Base-by-base conservation (phyloP, 2,329 filamentous ascomycete species). In the Beauveria bassiana region DNA sequence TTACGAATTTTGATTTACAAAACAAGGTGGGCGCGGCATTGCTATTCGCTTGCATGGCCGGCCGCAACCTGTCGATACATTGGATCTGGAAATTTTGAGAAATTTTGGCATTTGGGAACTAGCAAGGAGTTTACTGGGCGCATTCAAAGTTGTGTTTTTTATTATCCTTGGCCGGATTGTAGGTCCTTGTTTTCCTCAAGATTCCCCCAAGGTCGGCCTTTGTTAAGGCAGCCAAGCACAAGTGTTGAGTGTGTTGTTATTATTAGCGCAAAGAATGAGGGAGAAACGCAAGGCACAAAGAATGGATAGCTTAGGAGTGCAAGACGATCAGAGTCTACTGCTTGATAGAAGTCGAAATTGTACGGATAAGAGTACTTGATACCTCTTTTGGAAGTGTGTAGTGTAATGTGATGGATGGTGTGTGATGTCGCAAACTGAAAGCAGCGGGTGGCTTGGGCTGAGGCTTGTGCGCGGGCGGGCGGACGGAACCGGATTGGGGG, bases 51-150 rank as follows among this genome's bases (percentile, higher is more conserved):
- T 20, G 31, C 18, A 4, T 22, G 3, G 20, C 28, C 3, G n/a
- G n/a, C 18, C 8, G 28, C 20, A 3, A 28, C 16, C 28, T 24
- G 28, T 47, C 28, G 28, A 24, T 20, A 26, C 18, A 14, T 58
- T 49, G 9, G 26, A 12, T n/a, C 22, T 42, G 52, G 40, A 55
- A 3, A 12, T 24, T 28, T n/a, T 38, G 24, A 50, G 54, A 20
- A n/a, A 43, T 59, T 28, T 22, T 59, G 1, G 61, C 26, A 59
- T 8, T n/a, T 34, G 31, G 34, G 46, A 31, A 42, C 1, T 42
- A 59, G 46, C 56, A 59, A 59, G 56, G 56, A 28, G 56, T 59
- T 51, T 51, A 26, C 24, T 51, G 46, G 56, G 56, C 46, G 56
- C 22, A n/a, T 42, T 47, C 43, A 18, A 54, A n/a, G 31, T 38